These are phyloP conservation scores for Ammopiptanthus mongolicus DNA, from an alignment of 306 rosid genomes.

Conservation along the genomic window DNA sequence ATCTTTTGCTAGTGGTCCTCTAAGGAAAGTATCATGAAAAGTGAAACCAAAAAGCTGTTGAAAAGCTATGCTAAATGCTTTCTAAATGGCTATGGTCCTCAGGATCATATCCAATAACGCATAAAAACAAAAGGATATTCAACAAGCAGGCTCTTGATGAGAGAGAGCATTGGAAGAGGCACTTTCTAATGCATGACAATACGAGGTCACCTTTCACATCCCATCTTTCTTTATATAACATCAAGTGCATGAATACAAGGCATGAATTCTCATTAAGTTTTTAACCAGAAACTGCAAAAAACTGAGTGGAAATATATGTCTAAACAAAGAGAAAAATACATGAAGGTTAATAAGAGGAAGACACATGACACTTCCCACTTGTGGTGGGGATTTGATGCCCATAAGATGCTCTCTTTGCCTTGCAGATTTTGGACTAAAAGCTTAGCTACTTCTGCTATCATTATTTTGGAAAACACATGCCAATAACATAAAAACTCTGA, in stretches of 20 bases:
- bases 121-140: constrained; percentile 26
- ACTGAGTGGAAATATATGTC: constrained; percentile 1
- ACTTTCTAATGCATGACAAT: constrained; percentile 22
- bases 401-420: background rate
- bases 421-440: background rate
- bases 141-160: constrained; percentile 24
- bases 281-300: constrained; percentile 6
- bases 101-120: constrained; percentile 15
- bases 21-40: constrained; percentile 15
- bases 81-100: constrained; percentile 10
- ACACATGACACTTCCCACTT: constrained; percentile 20
- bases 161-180: constrained; percentile 32
- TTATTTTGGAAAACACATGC: background rate
- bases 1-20: constrained; percentile 20
- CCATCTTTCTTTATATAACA: constrained; percentile 9
- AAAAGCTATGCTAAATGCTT: constrained; percentile 8
- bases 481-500: background rate
- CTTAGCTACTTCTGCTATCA: background rate
- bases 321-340: constrained; percentile 20
- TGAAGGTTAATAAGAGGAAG: background rate
- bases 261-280: constrained; percentile 14
- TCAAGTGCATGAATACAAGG: constrained; percentile 22
- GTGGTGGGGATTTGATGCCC: background rate
- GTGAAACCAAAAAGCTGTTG: constrained; percentile 18
- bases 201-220: constrained; percentile 17